Evolutionary conservation across 1,139 yeast genomes (phyloP), one percentile per base, ranked within the genome.

Genomic region (Magnusiomyces sp.): DNA sequence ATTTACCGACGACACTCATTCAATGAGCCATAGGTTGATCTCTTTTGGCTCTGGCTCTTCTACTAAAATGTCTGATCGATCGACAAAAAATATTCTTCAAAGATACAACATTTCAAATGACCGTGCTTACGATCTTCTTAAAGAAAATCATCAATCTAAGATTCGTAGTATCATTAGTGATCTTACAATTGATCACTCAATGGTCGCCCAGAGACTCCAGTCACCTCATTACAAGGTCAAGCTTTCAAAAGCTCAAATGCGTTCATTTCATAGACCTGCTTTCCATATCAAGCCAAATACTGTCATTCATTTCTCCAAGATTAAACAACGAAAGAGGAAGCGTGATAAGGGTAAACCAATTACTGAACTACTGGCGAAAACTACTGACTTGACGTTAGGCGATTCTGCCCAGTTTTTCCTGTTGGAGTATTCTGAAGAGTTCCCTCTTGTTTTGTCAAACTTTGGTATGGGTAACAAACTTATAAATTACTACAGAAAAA

Each of bases 401-500:
- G 99, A 94, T 63, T 77, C 88, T 1, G 88, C 89, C 0, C 79
- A 81, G 16, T 75, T 88, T 27, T 79, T 88, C 53, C 75, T 87
- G 48, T 71, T 89, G 73, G 99, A 94, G 64, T 92, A 89, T 62
- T 79, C 95, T 5, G 98, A 94, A 65, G 96, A 92, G 64, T 76
- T 76, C 51, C 99, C 99, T 0, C 69, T 82, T 52, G 84, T 87
- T 4, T 67, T 92, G 37, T 84, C 94, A 3, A 87, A 86, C 55
- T 87, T 84, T 65, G 99, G 98, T 53, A 94, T 94, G 99, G 95
- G 96, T 7, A 83, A 92, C 37, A 92, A 92, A 63, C 71, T 94
- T 55, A 85, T 94, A 58, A 94, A 94, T 61, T 94, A 94, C 62
- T 94, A 94, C 65, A 75, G 98, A 57, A 90, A 92, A 63, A 81